Evolutionary conservation across 2,329 filamentous ascomycete species (phyloP).

Genomic region (Rhinocladiella similis): DNA sequence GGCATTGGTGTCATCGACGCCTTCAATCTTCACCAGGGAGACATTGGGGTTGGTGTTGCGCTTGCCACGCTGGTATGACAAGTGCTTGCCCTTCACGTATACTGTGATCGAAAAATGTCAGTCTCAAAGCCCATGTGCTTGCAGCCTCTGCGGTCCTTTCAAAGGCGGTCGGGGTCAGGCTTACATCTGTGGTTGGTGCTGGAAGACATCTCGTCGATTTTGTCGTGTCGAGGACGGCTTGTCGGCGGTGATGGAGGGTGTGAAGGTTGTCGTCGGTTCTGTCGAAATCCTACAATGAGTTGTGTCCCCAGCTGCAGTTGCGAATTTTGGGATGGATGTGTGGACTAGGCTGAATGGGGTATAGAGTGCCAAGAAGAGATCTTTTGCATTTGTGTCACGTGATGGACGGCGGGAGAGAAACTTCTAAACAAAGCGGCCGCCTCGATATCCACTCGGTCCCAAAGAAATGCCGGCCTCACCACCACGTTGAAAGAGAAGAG

Average conservation of each 20-base stretch:
- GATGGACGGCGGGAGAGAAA: background rate
- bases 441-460: background rate
- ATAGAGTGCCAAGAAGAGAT: background rate
- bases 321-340: background rate
- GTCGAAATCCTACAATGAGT: background rate
- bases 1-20: slow-evolving; percentile 85
- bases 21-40: slow-evolving; percentile 96
- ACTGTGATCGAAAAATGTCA: slow-evolving; percentile 53
- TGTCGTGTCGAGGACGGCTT: background rate
- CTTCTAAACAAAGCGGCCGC: background rate
- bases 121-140: slow-evolving; percentile 5
- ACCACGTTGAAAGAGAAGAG: too few relatives aligned
- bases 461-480: too few relatives aligned
- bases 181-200: slow-evolving; percentile 87
- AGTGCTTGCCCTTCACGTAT: slow-evolving; percentile 96
- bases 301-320: background rate
- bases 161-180: slow-evolving; percentile 12
- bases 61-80: slow-evolving; percentile 96
- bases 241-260: background rate
- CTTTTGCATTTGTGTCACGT: background rate
- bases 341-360: background rate
- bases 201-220: slow-evolving; percentile 75
- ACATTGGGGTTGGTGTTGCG: slow-evolving; percentile 87
- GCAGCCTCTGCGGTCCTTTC: background rate
- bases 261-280: background rate